These are phyloP conservation scores for Hygrophila difformis DNA, from an alignment of 257 asterid species.

Conservation along the genomic window DNA sequence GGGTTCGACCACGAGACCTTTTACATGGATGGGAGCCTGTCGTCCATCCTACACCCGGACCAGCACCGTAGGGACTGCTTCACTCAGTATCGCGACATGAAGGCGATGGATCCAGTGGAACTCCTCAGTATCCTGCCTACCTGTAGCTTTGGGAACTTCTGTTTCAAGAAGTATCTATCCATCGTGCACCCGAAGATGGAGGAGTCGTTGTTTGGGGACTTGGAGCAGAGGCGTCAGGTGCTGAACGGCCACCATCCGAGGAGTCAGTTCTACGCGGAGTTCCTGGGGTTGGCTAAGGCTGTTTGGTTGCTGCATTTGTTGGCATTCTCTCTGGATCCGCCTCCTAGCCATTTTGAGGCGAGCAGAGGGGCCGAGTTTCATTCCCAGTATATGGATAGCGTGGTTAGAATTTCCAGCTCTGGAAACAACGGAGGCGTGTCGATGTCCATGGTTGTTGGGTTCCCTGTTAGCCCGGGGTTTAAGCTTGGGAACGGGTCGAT, in stretches of 20 bases:
- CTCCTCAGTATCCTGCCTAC: constrained; percentile 81
- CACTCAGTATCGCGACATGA: constrained; percentile 88
- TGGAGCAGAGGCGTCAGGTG: constrained; percentile 90
- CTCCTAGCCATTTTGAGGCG: constrained; percentile 92
- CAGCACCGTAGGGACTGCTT: constrained; percentile 85
- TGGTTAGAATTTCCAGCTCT: constrained; percentile 39
- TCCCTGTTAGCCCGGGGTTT: constrained; percentile 90
- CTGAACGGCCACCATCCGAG: constrained; percentile 81
- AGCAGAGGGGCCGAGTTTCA: constrained; percentile 84
- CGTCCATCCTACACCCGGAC: constrained; percentile 75
- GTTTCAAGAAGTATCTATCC: constrained; percentile 77
- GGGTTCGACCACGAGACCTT: constrained; percentile 96
- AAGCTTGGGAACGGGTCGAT: constrained; percentile 79
- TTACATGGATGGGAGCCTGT: constrained; percentile 90
- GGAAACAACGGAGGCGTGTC: constrained; percentile 44
- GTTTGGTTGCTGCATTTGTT: constrained; percentile 93
- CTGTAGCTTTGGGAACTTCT: constrained; percentile 86
- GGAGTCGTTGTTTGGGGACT: constrained; percentile 86
- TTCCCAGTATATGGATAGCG: constrained; percentile 85
- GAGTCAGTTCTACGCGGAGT: constrained; percentile 80
- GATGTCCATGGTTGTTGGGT: constrained; percentile 60
- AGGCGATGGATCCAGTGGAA: constrained; percentile 84
- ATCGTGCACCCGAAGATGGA: constrained; percentile 95
- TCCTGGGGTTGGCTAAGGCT: constrained; percentile 69
- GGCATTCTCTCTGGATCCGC: constrained; percentile 72